Percentiles rank a stretch among this genome's conserved stretches.
phyloP scores from a whole-genome alignment of 2,329 filamentous ascomycete species.

The Knufia petricola region DNA sequence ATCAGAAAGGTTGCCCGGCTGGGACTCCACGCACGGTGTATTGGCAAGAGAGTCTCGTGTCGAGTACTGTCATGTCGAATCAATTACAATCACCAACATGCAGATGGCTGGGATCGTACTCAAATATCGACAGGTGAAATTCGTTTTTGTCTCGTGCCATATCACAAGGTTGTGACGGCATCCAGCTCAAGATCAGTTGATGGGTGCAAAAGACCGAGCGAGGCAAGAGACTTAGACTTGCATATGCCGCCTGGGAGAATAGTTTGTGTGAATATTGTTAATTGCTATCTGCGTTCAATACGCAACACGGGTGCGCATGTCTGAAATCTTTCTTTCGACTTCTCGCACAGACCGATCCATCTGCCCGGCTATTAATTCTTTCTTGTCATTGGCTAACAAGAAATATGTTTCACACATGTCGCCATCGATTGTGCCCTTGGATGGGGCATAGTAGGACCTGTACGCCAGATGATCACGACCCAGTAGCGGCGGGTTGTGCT shows the following conservation, averaged over 20 bases:
- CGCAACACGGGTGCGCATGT: conserved; percentile 49
- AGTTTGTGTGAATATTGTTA: neutral
- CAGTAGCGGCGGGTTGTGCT: conserved; percentile 74
- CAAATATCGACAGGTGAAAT: conserved; percentile 37
- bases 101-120: conserved; percentile 37
- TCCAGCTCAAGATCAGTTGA: conserved; percentile 33
- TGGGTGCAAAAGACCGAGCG: conserved; percentile 35
- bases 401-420: conserved; percentile 91
- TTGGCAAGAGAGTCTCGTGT: too few species aligned
- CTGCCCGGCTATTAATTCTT: conserved; percentile 89
- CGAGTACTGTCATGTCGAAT: conserved; percentile 22
- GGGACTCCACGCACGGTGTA: too few species aligned
- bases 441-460: conserved; percentile 87
- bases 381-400: conserved; percentile 74
- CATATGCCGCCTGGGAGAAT: too few species aligned
- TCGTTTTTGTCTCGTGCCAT: conserved; percentile 39
- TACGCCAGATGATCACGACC: conserved; percentile 95
- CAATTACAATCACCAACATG: conserved; percentile 23
- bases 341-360: conserved; percentile 82
- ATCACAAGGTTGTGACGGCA: conserved; percentile 24
- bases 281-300: conserved; percentile 31
- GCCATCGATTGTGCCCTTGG: conserved; percentile 93
- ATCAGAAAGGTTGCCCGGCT: too few species aligned
- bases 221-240: conserved; percentile 37
- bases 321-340: conserved; percentile 90